Conservation (phyloP, 345 rosid genomes). For the Pistacia integerrima region DNA sequence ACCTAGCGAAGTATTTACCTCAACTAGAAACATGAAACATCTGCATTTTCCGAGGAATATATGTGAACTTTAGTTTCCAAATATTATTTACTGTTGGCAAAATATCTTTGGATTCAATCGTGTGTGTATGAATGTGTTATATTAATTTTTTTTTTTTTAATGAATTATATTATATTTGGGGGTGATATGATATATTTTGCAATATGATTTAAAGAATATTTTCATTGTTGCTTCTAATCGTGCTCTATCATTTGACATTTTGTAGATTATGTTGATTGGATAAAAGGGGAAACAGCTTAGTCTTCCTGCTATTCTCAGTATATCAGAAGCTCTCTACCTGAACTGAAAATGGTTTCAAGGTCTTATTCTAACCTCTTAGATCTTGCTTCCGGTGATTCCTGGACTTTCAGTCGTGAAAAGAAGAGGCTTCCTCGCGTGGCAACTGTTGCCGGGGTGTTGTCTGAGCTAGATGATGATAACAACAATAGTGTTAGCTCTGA, state of each 20-base stretch:
- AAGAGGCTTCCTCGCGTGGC: conserved; percentile 89
- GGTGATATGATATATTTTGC: neutral
- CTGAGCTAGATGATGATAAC: conserved; percentile 82
- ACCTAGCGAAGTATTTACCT: neutral
- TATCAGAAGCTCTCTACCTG: conserved; percentile 8
- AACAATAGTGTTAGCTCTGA: conserved; percentile 76
- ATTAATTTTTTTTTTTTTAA: neutral
- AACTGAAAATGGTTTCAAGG: conserved; percentile 69
- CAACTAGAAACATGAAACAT: neutral
- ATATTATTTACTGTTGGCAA: neutral
- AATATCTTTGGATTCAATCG: neutral
- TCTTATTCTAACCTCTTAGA: conserved; percentile 93
- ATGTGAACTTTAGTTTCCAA: neutral
- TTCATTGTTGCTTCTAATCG: conserved; percentile 1
- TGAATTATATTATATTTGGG: neutral
- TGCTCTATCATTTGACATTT: neutral
- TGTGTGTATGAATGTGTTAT: neutral
- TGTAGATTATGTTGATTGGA: conserved; percentile 18
- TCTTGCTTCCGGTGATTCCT: conserved; percentile 74
- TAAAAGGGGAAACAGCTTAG: conserved; percentile 10
- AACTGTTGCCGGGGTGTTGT: conserved; percentile 79
- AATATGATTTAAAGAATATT: neutral
- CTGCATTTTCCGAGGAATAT: conserved; percentile 1
- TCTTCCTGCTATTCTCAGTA: conserved; percentile 14
- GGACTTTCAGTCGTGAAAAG: conserved; percentile 57